These are phyloP conservation scores for Gracilaria caudata DNA, from an alignment of 23 red algal genomes.

Conservation along the genomic window DNA sequence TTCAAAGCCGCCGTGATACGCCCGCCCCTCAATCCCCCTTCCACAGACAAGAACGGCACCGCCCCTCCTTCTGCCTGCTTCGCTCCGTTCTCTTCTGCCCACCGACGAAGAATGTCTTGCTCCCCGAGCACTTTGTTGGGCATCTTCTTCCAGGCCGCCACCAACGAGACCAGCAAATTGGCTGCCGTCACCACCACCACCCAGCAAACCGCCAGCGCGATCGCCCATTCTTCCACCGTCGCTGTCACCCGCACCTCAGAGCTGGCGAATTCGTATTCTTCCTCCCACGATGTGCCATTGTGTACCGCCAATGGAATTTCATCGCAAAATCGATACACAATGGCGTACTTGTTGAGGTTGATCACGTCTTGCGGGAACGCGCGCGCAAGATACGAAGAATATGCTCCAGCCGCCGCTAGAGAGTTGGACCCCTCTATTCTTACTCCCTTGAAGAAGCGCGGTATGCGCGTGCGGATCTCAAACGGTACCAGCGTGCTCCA, in stretches of 20 bases:
- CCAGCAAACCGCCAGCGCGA: background rate
- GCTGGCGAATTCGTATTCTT: background rate
- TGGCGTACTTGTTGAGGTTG: constrained; percentile 8
- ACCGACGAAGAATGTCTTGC: background rate
- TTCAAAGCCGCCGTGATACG: no score
- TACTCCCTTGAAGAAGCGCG: background rate
- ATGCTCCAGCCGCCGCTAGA: background rate
- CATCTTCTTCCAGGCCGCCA: background rate
- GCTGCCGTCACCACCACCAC: constrained; percentile 5
- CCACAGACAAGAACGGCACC: no score
- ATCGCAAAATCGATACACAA: background rate
- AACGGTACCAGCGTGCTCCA: background rate
- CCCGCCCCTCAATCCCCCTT: no score
- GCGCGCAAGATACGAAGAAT: background rate
- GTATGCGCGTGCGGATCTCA: background rate
- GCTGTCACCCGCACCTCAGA: background rate
- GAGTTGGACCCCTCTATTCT: background rate
- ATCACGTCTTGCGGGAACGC: background rate
- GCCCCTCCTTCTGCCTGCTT: no score
- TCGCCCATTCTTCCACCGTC: constrained; percentile 1
- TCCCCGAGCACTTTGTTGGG: constrained; percentile 3
- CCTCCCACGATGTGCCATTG: background rate
- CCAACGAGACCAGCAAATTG: background rate
- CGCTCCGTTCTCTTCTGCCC: background rate
- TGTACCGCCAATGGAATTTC: background rate